Evolutionary conservation across 2,329 filamentous ascomycete genomes (phyloP).

Genomic region (Scedosporium minutisporum): DNA sequence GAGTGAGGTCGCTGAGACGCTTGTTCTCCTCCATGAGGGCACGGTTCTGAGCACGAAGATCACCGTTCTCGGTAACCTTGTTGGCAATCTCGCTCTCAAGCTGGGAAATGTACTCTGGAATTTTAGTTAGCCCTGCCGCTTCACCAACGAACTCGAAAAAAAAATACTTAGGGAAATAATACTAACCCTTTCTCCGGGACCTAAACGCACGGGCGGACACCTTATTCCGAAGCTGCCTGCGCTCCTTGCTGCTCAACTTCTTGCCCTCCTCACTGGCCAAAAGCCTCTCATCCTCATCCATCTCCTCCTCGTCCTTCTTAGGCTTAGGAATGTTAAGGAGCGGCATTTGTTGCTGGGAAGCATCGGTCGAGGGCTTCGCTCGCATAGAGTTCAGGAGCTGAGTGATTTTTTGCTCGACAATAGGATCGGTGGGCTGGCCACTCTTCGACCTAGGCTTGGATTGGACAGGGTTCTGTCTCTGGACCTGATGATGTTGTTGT

Average conservation of each 20-base stretch:
- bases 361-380: conserved; percentile 49
- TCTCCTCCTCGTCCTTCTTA: conserved; percentile 94
- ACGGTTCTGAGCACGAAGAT: conserved; percentile 71
- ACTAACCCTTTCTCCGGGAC: conserved; percentile 91
- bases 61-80: conserved; percentile 75
- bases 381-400: conserved; percentile 90
- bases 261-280: conserved; percentile 97
- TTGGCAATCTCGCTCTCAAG: conserved; percentile 80
- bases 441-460: conserved; percentile 39
- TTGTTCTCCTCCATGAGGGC: conserved; percentile 78
- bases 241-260: conserved; percentile 97
- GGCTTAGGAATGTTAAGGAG: conserved; percentile 61
- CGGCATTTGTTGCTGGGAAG: conserved; percentile 33
- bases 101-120: conserved; percentile 85
- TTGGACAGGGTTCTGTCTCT: conserved; percentile 36
- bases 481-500: conserved; percentile 35
- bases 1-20: conserved; percentile 66
- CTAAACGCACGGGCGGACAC: conserved; percentile 96
- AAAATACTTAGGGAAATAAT: neutral
- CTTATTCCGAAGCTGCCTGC: conserved; percentile 95
- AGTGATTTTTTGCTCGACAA: conserved; percentile 86
- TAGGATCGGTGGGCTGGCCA: conserved; percentile 50
- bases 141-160: conserved; percentile 1
- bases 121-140: conserved; percentile 35
- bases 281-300: conserved; percentile 94